Conservation (phyloP, 768 basidiomycete species). For the Mycena galericulata region DNA sequence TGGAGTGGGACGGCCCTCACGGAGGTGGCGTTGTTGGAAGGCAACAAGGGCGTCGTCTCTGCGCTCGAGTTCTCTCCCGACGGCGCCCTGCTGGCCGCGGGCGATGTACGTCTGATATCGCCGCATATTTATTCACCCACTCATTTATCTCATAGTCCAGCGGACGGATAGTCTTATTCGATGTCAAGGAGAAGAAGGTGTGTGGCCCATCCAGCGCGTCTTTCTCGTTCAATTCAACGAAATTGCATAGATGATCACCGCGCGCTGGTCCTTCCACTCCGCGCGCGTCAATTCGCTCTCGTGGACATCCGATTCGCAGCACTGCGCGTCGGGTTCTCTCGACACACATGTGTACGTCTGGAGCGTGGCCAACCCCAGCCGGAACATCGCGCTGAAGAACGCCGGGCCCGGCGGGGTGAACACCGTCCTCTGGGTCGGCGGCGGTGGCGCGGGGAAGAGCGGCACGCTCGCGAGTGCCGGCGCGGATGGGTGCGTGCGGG, state of each 20-base stretch:
- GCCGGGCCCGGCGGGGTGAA: conserved; percentile 89
- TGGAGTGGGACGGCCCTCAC: conserved; percentile 77
- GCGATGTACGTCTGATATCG: conserved; percentile 76
- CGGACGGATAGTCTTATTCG: conserved; percentile 85
- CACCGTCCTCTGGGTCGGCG: conserved; percentile 82
- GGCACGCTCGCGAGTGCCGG: conserved; percentile 78
- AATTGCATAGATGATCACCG: conserved; percentile 61
- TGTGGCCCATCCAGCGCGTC: conserved; percentile 9
- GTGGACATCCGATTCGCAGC: conserved; percentile 79
- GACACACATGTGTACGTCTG: conserved; percentile 95
- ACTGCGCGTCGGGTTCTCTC: conserved; percentile 90
- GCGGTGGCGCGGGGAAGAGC: conserved; percentile 51
- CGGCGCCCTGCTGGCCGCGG: conserved; percentile 79
- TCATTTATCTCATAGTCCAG: conserved; percentile 63
- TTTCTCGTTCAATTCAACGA: neutral
- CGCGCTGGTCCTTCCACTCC: conserved; percentile 89
- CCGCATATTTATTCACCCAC: neutral
- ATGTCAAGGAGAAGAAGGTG: conserved; percentile 75
- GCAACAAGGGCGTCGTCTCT: conserved; percentile 77
- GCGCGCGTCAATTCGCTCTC: conserved; percentile 83
- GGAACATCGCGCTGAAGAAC: conserved; percentile 86
- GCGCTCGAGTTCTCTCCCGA: conserved; percentile 86
- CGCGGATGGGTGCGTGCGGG: conserved; percentile 83
- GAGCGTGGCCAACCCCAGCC: conserved; percentile 76
- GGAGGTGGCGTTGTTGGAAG: conserved; percentile 69